These are phyloP conservation scores for Entomortierella beljakovae DNA, from an alignment of 192 early-diverging fungal species.

Conservation along the genomic window DNA sequence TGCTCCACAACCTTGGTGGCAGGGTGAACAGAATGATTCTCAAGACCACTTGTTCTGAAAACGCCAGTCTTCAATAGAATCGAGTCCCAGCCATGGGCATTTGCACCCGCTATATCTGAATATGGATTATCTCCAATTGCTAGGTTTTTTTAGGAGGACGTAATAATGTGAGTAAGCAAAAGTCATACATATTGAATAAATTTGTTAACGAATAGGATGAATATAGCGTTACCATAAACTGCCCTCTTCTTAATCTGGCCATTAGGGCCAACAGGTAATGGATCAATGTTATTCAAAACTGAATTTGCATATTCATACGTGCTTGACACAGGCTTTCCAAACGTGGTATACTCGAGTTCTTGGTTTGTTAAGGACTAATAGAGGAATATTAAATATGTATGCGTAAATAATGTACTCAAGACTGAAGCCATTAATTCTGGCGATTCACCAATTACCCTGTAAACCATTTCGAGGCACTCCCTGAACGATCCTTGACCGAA, in stretches of 20 bases:
- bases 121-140: constrained; percentile 78
- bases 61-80: constrained; percentile 80
- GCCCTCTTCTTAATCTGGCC: constrained; percentile 17
- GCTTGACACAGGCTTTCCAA: constrained; percentile 83
- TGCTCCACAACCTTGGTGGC: constrained; percentile 70
- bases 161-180: background rate
- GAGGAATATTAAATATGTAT: no score
- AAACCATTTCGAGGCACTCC: constrained; percentile 75
- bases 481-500: constrained; percentile 90
- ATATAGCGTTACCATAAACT: constrained; percentile 46
- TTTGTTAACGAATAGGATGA: constrained; percentile 15
- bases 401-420: no score
- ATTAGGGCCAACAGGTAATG: constrained; percentile 10
- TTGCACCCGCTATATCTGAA: constrained; percentile 82
- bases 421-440: no score
- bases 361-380: constrained; percentile 56
- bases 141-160: background rate
- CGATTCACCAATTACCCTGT: constrained; percentile 60
- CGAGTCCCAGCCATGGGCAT: constrained; percentile 77
- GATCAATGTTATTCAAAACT: constrained; percentile 55
- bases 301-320: constrained; percentile 81
- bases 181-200: constrained; percentile 45
- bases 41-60: constrained; percentile 60
- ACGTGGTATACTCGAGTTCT: constrained; percentile 72
- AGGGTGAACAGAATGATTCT: constrained; percentile 66